Conservation (phyloP, 805 yeast genomes). For the Saturnispora kantuleensis region DNA sequence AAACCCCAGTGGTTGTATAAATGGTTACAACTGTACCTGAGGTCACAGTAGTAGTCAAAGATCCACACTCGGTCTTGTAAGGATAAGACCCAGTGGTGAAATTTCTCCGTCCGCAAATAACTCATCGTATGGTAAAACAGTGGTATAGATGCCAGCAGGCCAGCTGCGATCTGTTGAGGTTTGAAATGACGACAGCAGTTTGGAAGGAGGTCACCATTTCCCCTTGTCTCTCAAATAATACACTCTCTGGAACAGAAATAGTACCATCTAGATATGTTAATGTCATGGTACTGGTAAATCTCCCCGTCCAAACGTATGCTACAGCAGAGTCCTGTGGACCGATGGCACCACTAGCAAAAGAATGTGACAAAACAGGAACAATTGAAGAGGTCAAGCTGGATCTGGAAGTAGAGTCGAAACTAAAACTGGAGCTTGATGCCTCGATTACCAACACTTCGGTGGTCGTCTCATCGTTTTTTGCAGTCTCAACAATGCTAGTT, state of each 20-base stretch:
- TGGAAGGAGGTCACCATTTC: not conserved
- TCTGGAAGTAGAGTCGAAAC: no score
- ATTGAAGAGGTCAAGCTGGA: not conserved
- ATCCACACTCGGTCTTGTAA: not conserved
- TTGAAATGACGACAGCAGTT: conserved; percentile 1
- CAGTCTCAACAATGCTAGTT: not conserved
- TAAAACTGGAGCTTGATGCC: not conserved
- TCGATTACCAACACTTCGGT: not conserved
- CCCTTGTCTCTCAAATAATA: not conserved
- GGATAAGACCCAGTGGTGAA: not conserved
- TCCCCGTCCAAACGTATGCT: not conserved
- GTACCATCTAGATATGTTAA: not conserved
- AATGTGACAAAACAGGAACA: not conserved
- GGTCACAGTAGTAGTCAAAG: no score
- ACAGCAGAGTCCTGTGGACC: not conserved
- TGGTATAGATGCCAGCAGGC: not conserved
- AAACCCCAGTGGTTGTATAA: no score
- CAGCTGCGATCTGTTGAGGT: not conserved
- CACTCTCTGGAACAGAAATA: not conserved
- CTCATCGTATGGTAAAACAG: not conserved
- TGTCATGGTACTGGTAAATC: not conserved
- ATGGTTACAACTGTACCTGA: no score
- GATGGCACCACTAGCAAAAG: not conserved
- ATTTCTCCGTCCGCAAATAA: not conserved
- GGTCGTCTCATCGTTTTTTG: not conserved